A percentile compares a stretch with the other conserved stretches of the same genome.
These are phyloP conservation scores for Neovahlkampfia damariscottae DNA, from an alignment of 78 protist genomes.

Conservation along the genomic window DNA sequence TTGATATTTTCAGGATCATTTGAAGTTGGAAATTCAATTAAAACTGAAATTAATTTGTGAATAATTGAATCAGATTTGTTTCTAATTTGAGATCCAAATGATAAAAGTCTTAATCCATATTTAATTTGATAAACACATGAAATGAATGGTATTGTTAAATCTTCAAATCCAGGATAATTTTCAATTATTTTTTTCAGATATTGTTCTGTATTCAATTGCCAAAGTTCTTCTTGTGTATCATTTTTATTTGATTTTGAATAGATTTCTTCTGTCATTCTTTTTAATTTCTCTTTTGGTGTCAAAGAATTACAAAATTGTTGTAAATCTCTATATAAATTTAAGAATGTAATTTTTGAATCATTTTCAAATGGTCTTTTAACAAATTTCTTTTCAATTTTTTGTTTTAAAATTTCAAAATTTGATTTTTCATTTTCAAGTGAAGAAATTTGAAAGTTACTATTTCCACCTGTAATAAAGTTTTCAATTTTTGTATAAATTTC, in stretches of 20 bases:
- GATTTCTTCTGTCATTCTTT: background rate
- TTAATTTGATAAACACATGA: background rate
- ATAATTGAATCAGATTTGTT: no score
- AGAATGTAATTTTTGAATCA: background rate
- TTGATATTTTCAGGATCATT: background rate
- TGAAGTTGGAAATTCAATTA: background rate
- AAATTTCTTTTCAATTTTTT: background rate
- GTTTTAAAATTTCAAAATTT: background rate
- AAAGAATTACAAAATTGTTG: background rate
- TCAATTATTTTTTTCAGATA: background rate
- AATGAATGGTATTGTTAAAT: background rate
- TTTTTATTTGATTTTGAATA: background rate
- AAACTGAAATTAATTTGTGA: background rate
- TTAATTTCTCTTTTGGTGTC: background rate
- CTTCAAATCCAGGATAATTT: background rate
- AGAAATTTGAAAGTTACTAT: background rate
- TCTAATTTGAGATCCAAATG: background rate
- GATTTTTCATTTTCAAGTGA: background rate
- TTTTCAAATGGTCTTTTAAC: background rate
- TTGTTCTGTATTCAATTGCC: background rate
- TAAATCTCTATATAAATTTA: background rate
- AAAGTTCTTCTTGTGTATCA: background rate
- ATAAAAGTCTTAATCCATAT: background rate
- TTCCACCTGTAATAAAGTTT: background rate
- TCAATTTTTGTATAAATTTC: background rate